phyloP scores from a whole-genome alignment of 345 rosid species.

The Moricandia arvensis region DNA sequence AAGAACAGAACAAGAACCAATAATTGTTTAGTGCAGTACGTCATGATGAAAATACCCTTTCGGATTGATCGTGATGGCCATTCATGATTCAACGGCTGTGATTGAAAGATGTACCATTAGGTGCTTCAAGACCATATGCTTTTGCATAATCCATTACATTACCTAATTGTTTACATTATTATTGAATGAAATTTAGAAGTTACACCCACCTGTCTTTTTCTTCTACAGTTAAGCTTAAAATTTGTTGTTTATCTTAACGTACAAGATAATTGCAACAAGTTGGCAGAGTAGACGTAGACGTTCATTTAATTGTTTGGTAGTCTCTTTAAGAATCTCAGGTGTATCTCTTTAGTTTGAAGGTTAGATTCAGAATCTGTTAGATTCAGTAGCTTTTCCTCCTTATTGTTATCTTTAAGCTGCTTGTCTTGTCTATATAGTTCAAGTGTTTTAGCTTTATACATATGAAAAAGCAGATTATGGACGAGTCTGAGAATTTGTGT shows the following conservation, averaged over 20 bases:
- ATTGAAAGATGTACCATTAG: constrained; percentile 9
- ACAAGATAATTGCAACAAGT: constrained; percentile 27
- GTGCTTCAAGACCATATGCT: constrained; percentile 22
- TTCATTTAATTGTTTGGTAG: constrained; percentile 21
- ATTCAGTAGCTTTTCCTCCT: constrained; percentile 10
- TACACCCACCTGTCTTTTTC: constrained; percentile 41
- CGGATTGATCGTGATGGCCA: constrained; percentile 21
- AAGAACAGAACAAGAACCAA: constrained; percentile 6
- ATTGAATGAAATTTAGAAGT: constrained; percentile 31
- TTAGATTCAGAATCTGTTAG: constrained; percentile 57
- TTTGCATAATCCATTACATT: constrained; percentile 24
- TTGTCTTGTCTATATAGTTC: not conserved
- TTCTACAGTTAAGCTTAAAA: constrained; percentile 8
- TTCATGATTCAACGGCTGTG: constrained; percentile 29
- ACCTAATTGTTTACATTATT: constrained; percentile 16
- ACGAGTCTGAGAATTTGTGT: constrained; percentile 28
- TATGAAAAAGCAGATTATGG: constrained; percentile 49
- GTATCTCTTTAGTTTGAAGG: constrained; percentile 46
- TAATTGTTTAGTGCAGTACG: constrained; percentile 18
- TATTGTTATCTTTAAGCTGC: not conserved
- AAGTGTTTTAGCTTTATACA: constrained; percentile 24
- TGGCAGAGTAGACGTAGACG: constrained; percentile 29
- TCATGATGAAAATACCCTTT: constrained; percentile 19
- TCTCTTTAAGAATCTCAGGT: constrained; percentile 32
- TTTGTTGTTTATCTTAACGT: constrained; percentile 32